Evolutionary conservation across 352 stramenopile genomes (phyloP).

Genomic region (Pilasporangium apinafurcum): DNA sequence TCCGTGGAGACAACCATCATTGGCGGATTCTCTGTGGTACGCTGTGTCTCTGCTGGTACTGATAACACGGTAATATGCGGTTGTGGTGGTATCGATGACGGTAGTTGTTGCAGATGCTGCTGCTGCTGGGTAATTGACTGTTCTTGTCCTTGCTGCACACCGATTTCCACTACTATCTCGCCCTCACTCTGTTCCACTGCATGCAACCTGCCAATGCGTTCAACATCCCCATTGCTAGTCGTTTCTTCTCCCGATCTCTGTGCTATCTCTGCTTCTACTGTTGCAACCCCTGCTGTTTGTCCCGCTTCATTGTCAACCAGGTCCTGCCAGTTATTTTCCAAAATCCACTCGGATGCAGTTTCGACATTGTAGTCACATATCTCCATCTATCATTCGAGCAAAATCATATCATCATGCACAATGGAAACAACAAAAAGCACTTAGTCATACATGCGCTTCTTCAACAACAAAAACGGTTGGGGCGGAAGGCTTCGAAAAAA

Average conservation of each 20-base stretch:
- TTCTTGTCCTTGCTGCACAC: too few species aligned
- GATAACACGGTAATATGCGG: background rate
- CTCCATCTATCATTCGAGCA: slow-evolving; percentile 22
- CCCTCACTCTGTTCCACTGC: too few species aligned
- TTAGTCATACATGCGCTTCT: background rate
- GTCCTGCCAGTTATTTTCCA: slow-evolving; percentile 59
- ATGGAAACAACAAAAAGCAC: slow-evolving; percentile 27
- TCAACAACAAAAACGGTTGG: background rate
- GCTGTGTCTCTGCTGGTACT: background rate
- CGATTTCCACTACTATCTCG: too few species aligned
- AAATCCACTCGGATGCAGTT: slow-evolving; percentile 42
- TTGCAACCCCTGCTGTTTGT: too few species aligned
- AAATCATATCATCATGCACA: slow-evolving; percentile 9
- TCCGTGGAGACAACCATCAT: slow-evolving; percentile 13
- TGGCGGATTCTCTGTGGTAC: background rate
- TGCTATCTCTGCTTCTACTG: background rate
- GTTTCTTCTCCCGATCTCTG: too few species aligned
- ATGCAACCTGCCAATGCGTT: too few species aligned
- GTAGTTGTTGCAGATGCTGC: background rate
- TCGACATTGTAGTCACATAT: slow-evolving; percentile 48
- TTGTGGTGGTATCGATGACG: background rate
- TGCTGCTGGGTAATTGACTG: too few species aligned
- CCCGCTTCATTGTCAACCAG: slow-evolving; percentile 17
- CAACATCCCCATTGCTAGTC: too few species aligned
- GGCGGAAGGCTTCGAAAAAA: background rate